Percentiles rank a stretch among this genome's conserved stretches.
These are phyloP conservation scores for Tremella fuciformis DNA, from an alignment of 768 basidiomycete genomes.

Conservation along the genomic window DNA sequence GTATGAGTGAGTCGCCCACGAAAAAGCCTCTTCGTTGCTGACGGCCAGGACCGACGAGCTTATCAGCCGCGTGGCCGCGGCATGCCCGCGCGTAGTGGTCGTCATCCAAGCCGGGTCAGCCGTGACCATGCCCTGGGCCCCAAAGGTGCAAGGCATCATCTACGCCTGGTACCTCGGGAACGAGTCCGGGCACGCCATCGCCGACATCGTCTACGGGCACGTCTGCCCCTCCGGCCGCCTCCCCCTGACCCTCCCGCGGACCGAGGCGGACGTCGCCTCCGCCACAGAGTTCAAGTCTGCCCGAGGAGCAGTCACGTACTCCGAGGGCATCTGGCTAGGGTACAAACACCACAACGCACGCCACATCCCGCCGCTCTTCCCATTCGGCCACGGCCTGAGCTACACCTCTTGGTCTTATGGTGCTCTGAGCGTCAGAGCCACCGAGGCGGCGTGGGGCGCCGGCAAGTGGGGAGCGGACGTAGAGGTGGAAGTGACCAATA, in stretches of 20 bases:
- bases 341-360: constrained; percentile 62
- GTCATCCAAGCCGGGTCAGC: constrained; percentile 52
- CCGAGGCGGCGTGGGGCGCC: constrained; percentile 10
- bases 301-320: constrained; percentile 25
- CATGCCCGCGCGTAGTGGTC: constrained; percentile 42
- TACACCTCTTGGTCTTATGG: constrained; percentile 68
- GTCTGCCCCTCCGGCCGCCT: constrained; percentile 49
- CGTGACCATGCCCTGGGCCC: constrained; percentile 71
- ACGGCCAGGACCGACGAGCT: constrained; percentile 34
- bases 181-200: constrained; percentile 47
- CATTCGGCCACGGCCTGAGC: constrained; percentile 72
- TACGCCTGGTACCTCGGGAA: constrained; percentile 56
- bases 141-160: constrained; percentile 59
- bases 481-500: constrained; percentile 57
- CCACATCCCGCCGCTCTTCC: constrained; percentile 61
- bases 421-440: constrained; percentile 53
- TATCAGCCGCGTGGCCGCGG: constrained; percentile 37
- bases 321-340: constrained; percentile 42
- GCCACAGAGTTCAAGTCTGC: constrained; percentile 57
- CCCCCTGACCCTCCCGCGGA: constrained; percentile 57
- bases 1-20: constrained; percentile 3
- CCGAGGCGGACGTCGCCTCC: constrained; percentile 64
- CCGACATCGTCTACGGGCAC: constrained; percentile 50
- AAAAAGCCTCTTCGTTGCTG: constrained; percentile 5
- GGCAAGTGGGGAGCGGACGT: constrained; percentile 35